Base-by-base conservation (phyloP, 2,329 filamentous ascomycete species). In the Talaromyces sp. region DNA sequence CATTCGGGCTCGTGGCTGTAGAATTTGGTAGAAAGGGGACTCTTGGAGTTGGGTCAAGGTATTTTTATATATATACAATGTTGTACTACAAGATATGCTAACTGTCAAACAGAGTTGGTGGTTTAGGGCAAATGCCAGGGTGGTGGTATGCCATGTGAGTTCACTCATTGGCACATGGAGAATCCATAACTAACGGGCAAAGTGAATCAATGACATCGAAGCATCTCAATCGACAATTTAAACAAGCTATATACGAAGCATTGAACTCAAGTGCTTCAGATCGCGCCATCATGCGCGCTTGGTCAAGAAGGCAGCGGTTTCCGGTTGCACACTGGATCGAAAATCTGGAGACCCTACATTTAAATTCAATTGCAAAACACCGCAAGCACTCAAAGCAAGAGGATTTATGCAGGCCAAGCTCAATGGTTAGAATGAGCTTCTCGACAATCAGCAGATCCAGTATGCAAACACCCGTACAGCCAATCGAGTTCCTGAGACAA, bases 21-120 rank as follows among this genome's bases (percentile, higher is more conserved):
- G 86, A 88, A 68, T 88, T 88, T 69, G 86, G 86, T 64, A 79
- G 86, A 33, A 87, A 88, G 73, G 86, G 86, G 68, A 86, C 86
- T 33, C 79, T 88, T 52, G 86, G 86, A 71, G 83, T 88, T 54
- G 86, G 86, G 35, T 68, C 67, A 14, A 64, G 67, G 67, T 68
- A 31, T 8, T 31, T 31, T 6, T 6, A 0, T 22, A 19, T 7
- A 31, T 31, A 6, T 31, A 31, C 27, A 31, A 31, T 5, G 5
- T 31, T 31, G 27, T 31, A 31, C 7, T 31, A 6, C 1, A 31
- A 5, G 27, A 31, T 31, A 31, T 47, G 60, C 33, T 14, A 83
- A 24, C 37, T 39, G 5, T 16, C 13, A 79, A 84, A 58, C 27
- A 65, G 63, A 39, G 86, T 88, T 43, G 86, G 86, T 68, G 86